phyloP scores from a whole-genome alignment of 345 rosid species.

The Draba incana region DNA sequence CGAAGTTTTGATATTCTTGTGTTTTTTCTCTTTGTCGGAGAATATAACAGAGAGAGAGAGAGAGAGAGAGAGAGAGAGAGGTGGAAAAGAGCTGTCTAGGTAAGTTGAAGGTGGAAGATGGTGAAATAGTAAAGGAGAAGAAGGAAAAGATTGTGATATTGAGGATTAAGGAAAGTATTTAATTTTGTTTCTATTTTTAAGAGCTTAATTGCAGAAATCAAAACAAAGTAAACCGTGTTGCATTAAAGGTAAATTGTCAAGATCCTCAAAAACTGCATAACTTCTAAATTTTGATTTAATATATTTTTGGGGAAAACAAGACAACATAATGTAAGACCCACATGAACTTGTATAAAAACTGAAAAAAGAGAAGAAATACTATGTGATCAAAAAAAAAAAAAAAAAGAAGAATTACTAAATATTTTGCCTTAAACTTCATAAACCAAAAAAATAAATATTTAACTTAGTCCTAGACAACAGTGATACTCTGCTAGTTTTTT shows the following conservation, averaged over 20 bases:
- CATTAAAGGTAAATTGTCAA: slow-evolving; percentile 10
- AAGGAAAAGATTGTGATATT: slow-evolving; percentile 35
- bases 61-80: slow-evolving; percentile 30
- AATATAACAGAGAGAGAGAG: slow-evolving; percentile 29
- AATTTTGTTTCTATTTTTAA: slow-evolving; percentile 13
- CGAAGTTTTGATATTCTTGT: slow-evolving; percentile 19
- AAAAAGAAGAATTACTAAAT: background rate
- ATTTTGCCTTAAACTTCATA: background rate
- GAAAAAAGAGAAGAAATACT: background rate
- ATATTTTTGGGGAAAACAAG: background rate
- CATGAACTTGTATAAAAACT: background rate
- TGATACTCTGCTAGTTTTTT: background rate
- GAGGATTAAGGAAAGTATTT: slow-evolving; percentile 20
- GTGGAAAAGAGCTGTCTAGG: slow-evolving; percentile 57
- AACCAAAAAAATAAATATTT: too few species aligned
- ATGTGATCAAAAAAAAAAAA: too few species aligned
- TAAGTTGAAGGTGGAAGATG: slow-evolving; percentile 48
- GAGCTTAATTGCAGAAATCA: slow-evolving; percentile 17
- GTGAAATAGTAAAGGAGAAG: slow-evolving; percentile 33
- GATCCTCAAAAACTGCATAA: slow-evolving; percentile 29
- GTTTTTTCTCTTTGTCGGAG: slow-evolving; percentile 31
- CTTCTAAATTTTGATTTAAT: slow-evolving; percentile 15
- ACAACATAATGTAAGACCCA: background rate
- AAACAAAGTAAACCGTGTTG: background rate
- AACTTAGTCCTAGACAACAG: background rate